Base-by-base conservation (phyloP, 108 stramenopile genomes). In the Nitzschia sp. region DNA sequence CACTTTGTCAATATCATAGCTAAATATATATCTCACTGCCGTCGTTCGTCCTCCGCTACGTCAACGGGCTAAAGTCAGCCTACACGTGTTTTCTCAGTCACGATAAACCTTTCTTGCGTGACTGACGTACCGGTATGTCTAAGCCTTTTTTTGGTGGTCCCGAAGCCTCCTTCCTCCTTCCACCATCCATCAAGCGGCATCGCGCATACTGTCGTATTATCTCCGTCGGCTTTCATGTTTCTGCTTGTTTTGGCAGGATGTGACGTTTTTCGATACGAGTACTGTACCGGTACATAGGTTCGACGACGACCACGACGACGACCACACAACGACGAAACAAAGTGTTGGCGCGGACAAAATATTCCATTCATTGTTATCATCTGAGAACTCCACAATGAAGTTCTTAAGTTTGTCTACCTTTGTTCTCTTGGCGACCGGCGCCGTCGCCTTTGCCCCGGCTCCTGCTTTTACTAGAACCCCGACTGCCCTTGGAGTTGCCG, bases 401-500 rank as follows among this genome's bases (percentile, higher is more conserved):
- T 11, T 11, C 19, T n/a, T 50, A 21, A 50, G 48, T 50, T 50
- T 50, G 4, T 8, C 48, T 21, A 50, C 16, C 19, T 41, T 41
- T 6, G 6, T 41, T 41, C 19, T 50, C 4, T 21, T 50, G 48
- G 4, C n/a, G 19, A 21, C 4, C 19, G 21, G 21, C 19, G 48
- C 21, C 21, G 13, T n/a, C 48, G 48, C 55, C 27, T 56, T 31
- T 28, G 29, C 55, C 27, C 30, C 55, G 4, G 55, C 55, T 5
- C 55, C 27, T 8, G 9, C 55, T 15, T 21, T 13, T 29, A 21
- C 27, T 3, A 3, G 19, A 21, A 3, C 9, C 15, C 29, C 56
- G 56, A 28, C 56, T 4, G 56, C 73, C 5, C 73, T 77, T 58
- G 66, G 62, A 35, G 91, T 93, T 6, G 89, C 92, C 45, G 75